Percentiles rank a stretch among this genome's conserved stretches.
These are phyloP conservation scores for Amanita pallidorosea DNA, from an alignment of 768 basidiomycete genomes.

Conservation along the genomic window DNA sequence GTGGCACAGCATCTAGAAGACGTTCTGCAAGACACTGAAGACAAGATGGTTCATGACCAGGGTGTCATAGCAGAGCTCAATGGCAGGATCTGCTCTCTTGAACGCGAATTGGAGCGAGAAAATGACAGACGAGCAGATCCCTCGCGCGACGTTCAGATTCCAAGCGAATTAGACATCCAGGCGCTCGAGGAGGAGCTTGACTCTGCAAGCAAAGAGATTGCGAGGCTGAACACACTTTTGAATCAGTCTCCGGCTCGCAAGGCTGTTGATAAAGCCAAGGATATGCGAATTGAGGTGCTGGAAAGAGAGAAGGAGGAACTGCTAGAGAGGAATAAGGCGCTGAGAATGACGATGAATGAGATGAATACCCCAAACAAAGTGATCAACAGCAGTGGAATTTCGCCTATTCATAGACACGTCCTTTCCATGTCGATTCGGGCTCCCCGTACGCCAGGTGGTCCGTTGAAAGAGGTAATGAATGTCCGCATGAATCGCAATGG, in stretches of 20 bases:
- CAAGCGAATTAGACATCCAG: slow-evolving; percentile 46
- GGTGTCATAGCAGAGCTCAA: slow-evolving; percentile 40
- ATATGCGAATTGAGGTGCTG: slow-evolving; percentile 63
- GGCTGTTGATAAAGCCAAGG: slow-evolving; percentile 69
- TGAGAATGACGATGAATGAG: slow-evolving; percentile 42
- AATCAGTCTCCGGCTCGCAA: slow-evolving; percentile 66
- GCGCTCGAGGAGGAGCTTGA: slow-evolving; percentile 69
- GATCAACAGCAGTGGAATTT: slow-evolving; percentile 47
- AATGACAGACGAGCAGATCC: slow-evolving; percentile 18
- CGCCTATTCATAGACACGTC: slow-evolving; percentile 69
- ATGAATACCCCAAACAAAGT: slow-evolving; percentile 48
- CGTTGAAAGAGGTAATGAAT: slow-evolving; percentile 59
- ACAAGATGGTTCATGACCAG: slow-evolving; percentile 56
- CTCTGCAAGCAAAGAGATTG: slow-evolving; percentile 66
- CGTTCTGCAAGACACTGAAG: slow-evolving; percentile 65
- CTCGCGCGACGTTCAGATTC: slow-evolving; percentile 18
- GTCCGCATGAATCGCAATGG: not conserved
- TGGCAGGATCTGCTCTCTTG: slow-evolving; percentile 38
- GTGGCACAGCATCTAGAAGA: slow-evolving; percentile 62
- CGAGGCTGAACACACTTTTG: slow-evolving; percentile 52
- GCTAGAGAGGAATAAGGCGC: slow-evolving; percentile 52
- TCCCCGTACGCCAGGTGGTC: slow-evolving; percentile 72
- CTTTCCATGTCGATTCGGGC: slow-evolving; percentile 56
- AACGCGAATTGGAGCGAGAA: slow-evolving; percentile 40
- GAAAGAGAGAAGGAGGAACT: slow-evolving; percentile 72